Evolutionary conservation across 2,329 filamentous ascomycete species (phyloP).

Genomic region (Gnomoniopsis smithogilvyi): DNA sequence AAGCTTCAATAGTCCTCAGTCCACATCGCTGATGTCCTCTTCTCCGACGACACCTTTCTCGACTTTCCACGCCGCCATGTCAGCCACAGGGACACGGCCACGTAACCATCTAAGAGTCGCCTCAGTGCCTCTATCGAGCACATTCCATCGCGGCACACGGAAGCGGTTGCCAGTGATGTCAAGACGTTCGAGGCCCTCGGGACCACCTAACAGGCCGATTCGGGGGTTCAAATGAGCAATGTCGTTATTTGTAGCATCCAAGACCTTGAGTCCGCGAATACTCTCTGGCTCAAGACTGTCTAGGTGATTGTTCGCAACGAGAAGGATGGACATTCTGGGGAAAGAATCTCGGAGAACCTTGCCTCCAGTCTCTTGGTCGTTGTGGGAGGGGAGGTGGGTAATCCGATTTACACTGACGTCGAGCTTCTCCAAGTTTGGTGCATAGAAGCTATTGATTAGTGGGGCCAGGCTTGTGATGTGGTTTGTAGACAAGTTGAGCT

Average conservation of each 20-base stretch:
- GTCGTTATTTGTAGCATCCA: constrained; percentile 83
- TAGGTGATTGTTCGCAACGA: constrained; percentile 78
- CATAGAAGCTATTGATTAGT: constrained; percentile 64
- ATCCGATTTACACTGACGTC: constrained; percentile 85
- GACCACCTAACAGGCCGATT: constrained; percentile 71
- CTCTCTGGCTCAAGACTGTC: constrained; percentile 68
- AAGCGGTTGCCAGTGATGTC: constrained; percentile 86
- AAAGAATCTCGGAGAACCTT: constrained; percentile 58
- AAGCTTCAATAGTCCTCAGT: constrained; percentile 11
- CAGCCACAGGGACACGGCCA: constrained; percentile 65
- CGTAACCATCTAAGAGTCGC: constrained; percentile 78
- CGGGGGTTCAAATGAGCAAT: constrained; percentile 78
- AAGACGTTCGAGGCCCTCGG: constrained; percentile 57
- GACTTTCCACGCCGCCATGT: constrained; percentile 55
- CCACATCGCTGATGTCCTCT: constrained; percentile 28
- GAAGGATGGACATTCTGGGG: constrained; percentile 66
- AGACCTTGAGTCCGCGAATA: constrained; percentile 69
- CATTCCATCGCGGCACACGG: constrained; percentile 77
- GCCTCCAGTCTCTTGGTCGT: constrained; percentile 17
- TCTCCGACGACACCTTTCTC: constrained; percentile 36
- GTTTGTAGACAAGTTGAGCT: constrained; percentile 73
- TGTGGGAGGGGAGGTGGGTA: constrained; percentile 56
- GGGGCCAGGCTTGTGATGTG: constrained; percentile 68
- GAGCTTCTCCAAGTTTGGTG: constrained; percentile 71
- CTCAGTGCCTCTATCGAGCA: constrained; percentile 84